Conservation (phyloP, 2,329 filamentous ascomycete species). For the Phaeosphaeria sp. region DNA sequence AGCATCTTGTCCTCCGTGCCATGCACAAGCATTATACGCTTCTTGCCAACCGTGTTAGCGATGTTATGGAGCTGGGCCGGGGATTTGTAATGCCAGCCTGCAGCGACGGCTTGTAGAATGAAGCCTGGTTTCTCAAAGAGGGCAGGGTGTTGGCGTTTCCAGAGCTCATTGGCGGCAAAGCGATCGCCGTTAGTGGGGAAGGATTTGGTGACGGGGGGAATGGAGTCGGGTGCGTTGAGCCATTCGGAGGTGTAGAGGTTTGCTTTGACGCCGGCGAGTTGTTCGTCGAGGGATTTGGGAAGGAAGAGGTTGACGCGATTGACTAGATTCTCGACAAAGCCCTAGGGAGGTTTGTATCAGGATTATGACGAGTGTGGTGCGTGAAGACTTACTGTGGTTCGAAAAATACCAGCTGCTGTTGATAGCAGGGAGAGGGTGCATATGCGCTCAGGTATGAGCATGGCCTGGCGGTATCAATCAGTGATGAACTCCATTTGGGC, state of each 20-base stretch:
- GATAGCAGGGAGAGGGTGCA: conserved; percentile 59
- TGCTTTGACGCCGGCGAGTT: conserved; percentile 68
- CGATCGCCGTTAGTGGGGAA: conserved; percentile 83
- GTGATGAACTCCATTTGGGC: too few relatives aligned
- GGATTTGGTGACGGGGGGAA: conserved; percentile 49
- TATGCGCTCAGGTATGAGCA: conserved; percentile 56
- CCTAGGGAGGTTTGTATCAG: conserved; percentile 56
- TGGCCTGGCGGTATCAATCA: conserved; percentile 37
- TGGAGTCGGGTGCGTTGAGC: conserved; percentile 66
- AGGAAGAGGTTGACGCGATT: conserved; percentile 65
- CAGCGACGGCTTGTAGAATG: conserved; percentile 77
- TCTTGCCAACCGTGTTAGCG: conserved; percentile 71
- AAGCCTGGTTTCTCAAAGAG: conserved; percentile 72
- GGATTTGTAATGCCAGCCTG: conserved; percentile 80
- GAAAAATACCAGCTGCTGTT: conserved; percentile 56
- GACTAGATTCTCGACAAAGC: conserved; percentile 68
- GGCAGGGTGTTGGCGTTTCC: conserved; percentile 68
- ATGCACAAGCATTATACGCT: conserved; percentile 78
- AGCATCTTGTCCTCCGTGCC: conserved; percentile 82
- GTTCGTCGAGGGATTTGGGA: conserved; percentile 73
- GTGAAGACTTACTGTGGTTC: conserved; percentile 47
- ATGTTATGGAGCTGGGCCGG: conserved; percentile 69
- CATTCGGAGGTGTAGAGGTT: conserved; percentile 72
- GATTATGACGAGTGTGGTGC: background rate
- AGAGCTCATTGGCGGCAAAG: conserved; percentile 79